Percentiles rank a stretch among this genome's conserved stretches.
phyloP scores from a whole-genome alignment of 2,329 filamentous ascomycete species.

The Ophiocordyceps camponoti-floridani region DNA sequence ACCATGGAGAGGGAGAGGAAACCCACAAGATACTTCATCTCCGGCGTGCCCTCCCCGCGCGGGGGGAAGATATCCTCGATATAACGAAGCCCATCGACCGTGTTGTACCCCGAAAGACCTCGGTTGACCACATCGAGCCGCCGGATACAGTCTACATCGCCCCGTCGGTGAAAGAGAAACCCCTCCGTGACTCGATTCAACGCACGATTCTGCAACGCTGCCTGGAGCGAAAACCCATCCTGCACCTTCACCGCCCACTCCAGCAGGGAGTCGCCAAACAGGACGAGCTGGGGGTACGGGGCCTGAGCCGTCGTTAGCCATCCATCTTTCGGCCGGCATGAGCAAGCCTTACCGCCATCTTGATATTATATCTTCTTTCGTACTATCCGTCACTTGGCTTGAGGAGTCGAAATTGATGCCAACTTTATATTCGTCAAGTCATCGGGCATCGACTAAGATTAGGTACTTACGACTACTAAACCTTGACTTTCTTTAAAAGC shows the following conservation, averaged over 20 bases:
- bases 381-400: neutral
- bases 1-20: neutral
- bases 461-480: too few species aligned
- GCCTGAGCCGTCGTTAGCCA: constrained; percentile 13
- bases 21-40: constrained; percentile 48
- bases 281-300: constrained; percentile 55
- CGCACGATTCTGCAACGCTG: constrained; percentile 51
- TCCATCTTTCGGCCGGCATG: neutral
- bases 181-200: constrained; percentile 3
- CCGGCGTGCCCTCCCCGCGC: constrained; percentile 35
- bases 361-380: neutral
- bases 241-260: constrained; percentile 44
- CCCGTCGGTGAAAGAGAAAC: neutral
- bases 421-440: too few species aligned
- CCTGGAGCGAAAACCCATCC: constrained; percentile 57
- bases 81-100: constrained; percentile 50
- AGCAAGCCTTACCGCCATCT: neutral
- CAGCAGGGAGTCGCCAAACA: constrained; percentile 83
- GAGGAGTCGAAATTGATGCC: too few species aligned
- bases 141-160: constrained; percentile 46
- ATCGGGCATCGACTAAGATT: too few species aligned
- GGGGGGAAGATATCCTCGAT: constrained; percentile 54
- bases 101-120: constrained; percentile 76
- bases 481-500: too few species aligned
- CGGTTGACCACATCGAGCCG: constrained; percentile 76